A percentile compares a stretch with the other conserved stretches of the same genome.
phyloP scores from a whole-genome alignment of 108 stramenopile species.

The Skeletonema costatum region DNA sequence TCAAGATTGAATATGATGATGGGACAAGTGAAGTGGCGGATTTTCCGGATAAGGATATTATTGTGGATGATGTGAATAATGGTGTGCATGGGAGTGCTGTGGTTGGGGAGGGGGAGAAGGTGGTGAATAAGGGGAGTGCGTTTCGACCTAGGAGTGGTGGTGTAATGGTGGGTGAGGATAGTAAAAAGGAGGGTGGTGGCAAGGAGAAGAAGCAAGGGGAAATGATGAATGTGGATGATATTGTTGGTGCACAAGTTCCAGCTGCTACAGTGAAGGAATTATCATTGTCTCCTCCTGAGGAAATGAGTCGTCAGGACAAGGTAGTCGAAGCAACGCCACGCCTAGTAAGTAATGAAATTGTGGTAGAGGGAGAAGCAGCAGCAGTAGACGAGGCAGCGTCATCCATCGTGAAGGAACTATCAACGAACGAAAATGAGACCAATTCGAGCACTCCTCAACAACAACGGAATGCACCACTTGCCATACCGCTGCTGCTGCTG shows the following conservation, averaged over 20 bases:
- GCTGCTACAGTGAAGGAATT: background rate
- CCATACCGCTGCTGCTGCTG: background rate
- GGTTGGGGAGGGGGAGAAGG: no score
- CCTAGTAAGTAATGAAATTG: background rate
- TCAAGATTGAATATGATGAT: conserved; percentile 86
- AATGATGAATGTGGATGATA: background rate
- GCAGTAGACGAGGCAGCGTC: background rate
- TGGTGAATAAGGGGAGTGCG: no score
- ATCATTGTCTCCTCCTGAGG: background rate
- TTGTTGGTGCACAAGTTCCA: background rate
- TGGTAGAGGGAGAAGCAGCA: no score
- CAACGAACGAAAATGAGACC: no score
- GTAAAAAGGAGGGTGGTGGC: background rate
- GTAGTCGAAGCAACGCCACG: no score
- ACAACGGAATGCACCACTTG: no score
- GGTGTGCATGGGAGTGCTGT: conserved; percentile 51
- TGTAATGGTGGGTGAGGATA: no score
- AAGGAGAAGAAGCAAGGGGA: background rate
- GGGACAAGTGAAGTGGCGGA: conserved; percentile 73
- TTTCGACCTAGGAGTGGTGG: background rate
- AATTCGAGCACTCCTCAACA: no score
- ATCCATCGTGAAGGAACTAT: background rate
- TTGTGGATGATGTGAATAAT: conserved; percentile 77
- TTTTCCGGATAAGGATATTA: conserved; percentile 87
- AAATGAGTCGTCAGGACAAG: background rate